Conservation (phyloP, 257 asterid genomes). For the Penstemon eatonii region DNA sequence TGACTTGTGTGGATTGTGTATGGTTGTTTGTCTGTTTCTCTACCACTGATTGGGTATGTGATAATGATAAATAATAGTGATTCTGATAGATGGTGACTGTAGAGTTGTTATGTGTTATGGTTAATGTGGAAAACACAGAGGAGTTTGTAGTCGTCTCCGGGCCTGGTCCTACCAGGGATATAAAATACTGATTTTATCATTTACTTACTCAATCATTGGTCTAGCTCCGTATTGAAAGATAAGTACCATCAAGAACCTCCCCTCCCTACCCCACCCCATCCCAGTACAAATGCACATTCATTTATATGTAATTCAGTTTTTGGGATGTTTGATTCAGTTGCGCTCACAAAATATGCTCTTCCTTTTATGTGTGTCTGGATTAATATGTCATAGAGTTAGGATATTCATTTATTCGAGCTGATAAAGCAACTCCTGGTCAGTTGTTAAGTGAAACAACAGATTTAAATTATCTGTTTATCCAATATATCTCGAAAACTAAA, state of each 20-base stretch:
- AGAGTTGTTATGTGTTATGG: neutral
- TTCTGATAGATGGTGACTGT: neutral
- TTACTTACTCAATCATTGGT: neutral
- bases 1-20: neutral
- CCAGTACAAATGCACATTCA: no score
- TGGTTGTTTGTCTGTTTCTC: neutral
- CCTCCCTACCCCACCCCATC: no score
- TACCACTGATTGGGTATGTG: neutral
- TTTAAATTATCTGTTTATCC: no score
- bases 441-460: neutral
- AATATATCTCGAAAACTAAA: no score
- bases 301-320: no score
- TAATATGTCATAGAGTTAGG: neutral
- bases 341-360: neutral
- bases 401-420: neutral
- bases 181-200: neutral
- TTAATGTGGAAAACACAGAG: neutral
- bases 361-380: neutral
- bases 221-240: neutral
- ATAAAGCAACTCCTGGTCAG: neutral
- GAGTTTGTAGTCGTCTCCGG: neutral
- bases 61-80: neutral
- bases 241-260: neutral
- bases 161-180: neutral
- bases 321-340: no score